phyloP scores from a whole-genome alignment of 495 filamentous ascomycete species.

The Neurospora tetraspora region DNA sequence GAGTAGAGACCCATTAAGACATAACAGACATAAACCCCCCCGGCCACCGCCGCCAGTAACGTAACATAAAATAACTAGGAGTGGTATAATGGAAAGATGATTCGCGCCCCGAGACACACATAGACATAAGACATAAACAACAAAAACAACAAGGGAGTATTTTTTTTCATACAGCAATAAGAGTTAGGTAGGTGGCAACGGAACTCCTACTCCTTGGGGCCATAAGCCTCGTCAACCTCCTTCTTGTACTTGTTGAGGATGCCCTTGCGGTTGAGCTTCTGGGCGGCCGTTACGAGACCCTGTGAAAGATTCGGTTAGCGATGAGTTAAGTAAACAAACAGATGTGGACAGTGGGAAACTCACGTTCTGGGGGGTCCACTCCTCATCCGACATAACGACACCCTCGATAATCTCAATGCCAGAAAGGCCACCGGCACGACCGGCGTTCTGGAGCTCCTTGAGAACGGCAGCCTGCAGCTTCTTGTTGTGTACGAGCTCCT shows the following conservation, averaged over 20 bases:
- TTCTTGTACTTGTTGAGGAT: conserved; percentile 58
- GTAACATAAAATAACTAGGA: conserved; percentile 1
- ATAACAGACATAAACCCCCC: background rate
- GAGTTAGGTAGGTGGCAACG: background rate
- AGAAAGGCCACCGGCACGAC: conserved; percentile 63
- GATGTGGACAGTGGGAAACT: conserved; percentile 27
- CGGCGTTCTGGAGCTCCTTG: conserved; percentile 68
- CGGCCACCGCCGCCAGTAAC: background rate
- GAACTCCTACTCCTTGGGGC: conserved; percentile 10
- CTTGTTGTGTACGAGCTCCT: conserved; percentile 74
- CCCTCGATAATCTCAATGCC: conserved; percentile 91
- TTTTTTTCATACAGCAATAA: background rate
- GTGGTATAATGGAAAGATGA: background rate
- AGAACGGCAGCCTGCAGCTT: conserved; percentile 72
- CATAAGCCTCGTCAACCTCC: conserved; percentile 53
- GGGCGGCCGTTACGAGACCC: conserved; percentile 61
- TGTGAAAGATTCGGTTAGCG: conserved; percentile 27
- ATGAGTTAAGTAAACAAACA: background rate
- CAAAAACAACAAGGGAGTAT: background rate
- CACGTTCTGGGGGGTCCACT: conserved; percentile 96
- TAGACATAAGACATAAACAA: background rate
- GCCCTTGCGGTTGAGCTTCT: conserved; percentile 63
- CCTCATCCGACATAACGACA: conserved; percentile 86
- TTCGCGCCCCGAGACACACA: background rate
- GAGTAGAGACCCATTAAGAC: background rate